Evolutionary conservation across 2,329 filamentous ascomycete genomes (phyloP), one percentile per base, ranked within the genome.

Genomic region (Clonostachys sp.): DNA sequence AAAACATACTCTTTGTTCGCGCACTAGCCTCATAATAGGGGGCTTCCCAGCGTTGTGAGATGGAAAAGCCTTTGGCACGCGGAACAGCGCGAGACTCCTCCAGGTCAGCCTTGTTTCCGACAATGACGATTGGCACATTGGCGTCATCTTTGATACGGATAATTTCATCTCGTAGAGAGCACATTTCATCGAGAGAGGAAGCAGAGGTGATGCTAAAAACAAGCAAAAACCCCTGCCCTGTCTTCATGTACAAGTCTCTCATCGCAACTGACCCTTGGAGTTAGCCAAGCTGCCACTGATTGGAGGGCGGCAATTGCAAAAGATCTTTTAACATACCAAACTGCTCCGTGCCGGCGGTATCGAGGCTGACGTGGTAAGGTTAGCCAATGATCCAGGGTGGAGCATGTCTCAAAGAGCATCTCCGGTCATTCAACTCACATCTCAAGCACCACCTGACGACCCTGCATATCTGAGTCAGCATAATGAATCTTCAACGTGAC

Each of bases 11-110:
- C 60, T 86, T 77, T 57, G 88, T 84, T 53, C 91, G 78, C 45
- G 91, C 91, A 53, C 87, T 92, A 35, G 91, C 87, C 70, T 96
- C 91, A 61, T 95, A 96, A 65, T 95, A 96, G 1, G 91, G 91
- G 35, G 88, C 88, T 17, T 86, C 86, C 91, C 91, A 96, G 60
- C 80, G 80, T 61, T 94, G 89, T n/a, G 88, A 91, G 53, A 95
- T 80, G 34, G 86, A 80, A 61, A 95, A 95, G 6, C 89, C 91
- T 57, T 84, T 84, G 51, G 87, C 85, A 45, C 89, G 81, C 12
- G 86, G 83, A 9, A 96, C 87, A 17, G 80, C 81, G 33, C 90
- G 83, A 63, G 91, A 87, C 62, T 95, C 90, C 67, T 94, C 89
- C 41, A 96, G 77, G 61, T 96, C 90, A 50, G 86, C 87, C 68